phyloP scores from a whole-genome alignment of 169 alveolate genomes.

The Plasmodium vinckei region DNA sequence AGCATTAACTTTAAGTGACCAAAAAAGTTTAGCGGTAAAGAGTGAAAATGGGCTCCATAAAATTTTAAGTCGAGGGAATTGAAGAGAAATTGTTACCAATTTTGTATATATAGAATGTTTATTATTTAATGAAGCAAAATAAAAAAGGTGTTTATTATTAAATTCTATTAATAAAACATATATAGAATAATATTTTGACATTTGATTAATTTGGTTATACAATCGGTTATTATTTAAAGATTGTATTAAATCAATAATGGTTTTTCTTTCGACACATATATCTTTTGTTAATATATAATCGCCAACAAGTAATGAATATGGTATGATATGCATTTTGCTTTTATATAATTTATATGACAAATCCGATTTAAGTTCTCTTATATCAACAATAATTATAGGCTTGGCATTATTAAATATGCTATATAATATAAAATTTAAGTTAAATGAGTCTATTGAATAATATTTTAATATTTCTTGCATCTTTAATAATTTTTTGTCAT shows the following conservation, averaged over 20 bases:
- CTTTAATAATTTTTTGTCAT: slow-evolving; percentile 52
- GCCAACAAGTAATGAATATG: slow-evolving; percentile 86
- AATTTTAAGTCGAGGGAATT: slow-evolving; percentile 76
- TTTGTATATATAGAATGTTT: slow-evolving; percentile 74
- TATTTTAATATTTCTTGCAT: slow-evolving; percentile 47
- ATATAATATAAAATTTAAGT: slow-evolving; percentile 44
- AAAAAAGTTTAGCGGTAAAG: slow-evolving; percentile 78
- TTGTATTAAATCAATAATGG: slow-evolving; percentile 80
- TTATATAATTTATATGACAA: slow-evolving; percentile 87
- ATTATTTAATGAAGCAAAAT: slow-evolving; percentile 68
- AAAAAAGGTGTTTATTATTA: slow-evolving; percentile 58
- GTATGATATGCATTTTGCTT: slow-evolving; percentile 85
- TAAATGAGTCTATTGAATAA: slow-evolving; percentile 64
- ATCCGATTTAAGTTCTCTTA: slow-evolving; percentile 86
- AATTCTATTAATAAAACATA: slow-evolving; percentile 80
- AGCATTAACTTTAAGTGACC: slow-evolving; percentile 68
- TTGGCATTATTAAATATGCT: slow-evolving; percentile 69
- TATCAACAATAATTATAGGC: slow-evolving; percentile 85
- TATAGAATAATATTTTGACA: slow-evolving; percentile 76
- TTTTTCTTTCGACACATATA: slow-evolving; percentile 89
- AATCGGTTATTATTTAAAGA: slow-evolving; percentile 87
- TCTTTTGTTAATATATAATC: slow-evolving; percentile 88
- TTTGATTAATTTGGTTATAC: slow-evolving; percentile 84
- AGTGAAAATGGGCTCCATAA: slow-evolving; percentile 83
- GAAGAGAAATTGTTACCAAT: slow-evolving; percentile 74